A percentile compares a stretch with the other conserved stretches of the same genome.
phyloP scores from a whole-genome alignment of 2,329 filamentous ascomycete genomes.

The Fusarium torreyae region DNA sequence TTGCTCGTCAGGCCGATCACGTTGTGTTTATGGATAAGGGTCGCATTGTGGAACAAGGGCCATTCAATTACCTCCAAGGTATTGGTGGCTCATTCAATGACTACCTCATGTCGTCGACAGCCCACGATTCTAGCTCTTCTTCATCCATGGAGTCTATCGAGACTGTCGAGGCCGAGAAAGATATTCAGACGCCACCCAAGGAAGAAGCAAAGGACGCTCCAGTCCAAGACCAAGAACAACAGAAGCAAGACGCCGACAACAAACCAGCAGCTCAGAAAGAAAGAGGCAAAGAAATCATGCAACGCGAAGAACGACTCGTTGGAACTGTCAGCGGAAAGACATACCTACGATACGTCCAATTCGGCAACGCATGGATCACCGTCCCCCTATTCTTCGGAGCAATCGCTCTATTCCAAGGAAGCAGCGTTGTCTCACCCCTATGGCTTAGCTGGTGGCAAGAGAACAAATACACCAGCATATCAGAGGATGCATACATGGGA shows the following conservation, averaged over 20 bases:
- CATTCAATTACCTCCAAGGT: conserved; percentile 2
- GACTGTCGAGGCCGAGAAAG: background rate
- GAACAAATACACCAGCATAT: conserved; percentile 15
- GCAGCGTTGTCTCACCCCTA: conserved; percentile 27
- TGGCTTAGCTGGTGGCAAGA: conserved; percentile 39
- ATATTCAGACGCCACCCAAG: fast-evolving
- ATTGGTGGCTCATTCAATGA: conserved; percentile 7
- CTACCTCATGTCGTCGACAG: background rate
- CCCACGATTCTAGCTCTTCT: background rate
- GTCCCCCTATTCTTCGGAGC: conserved; percentile 17
- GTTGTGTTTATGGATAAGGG: conserved; percentile 32
- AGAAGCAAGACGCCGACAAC: background rate
- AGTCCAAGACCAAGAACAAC: background rate
- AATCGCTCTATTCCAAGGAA: conserved; percentile 26
- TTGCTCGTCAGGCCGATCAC: conserved; percentile 30
- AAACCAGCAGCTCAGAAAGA: background rate
- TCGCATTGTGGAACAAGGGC: conserved; percentile 5
- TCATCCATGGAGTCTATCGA: background rate
- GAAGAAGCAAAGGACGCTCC: background rate
- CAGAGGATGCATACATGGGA: conserved; percentile 31
- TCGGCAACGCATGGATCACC: conserved; percentile 29
- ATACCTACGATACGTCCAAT: conserved; percentile 28
- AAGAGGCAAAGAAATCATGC: conserved; percentile 34
- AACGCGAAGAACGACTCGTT: conserved; percentile 27
- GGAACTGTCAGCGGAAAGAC: conserved; percentile 31